Evolutionary conservation across 768 basidiomycete genomes (phyloP), one percentile per base, ranked within the genome.

Genomic region (Auricularia sp.): DNA sequence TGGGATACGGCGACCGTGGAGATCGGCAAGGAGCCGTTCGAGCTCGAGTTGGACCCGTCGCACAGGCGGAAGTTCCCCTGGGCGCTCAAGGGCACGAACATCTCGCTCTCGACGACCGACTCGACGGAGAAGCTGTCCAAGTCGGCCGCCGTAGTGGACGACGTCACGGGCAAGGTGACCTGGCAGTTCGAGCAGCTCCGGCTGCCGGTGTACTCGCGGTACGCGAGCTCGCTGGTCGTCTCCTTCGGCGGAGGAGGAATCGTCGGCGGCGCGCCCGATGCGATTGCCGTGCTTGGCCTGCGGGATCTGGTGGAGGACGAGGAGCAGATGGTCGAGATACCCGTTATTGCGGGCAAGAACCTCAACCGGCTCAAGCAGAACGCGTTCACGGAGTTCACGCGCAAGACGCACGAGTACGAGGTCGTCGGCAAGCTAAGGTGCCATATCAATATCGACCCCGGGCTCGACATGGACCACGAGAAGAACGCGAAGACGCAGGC

Each of bases 1-100:
- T 88, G 86, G 84, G 86, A 89, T 62, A 81, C 86, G 8, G 86
- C 85, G 39, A 88, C 86, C 0, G 78, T 91, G 47, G 85, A 86
- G 67, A 66, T 80, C 58, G 68, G 67, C 2, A 63, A n/a, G 10
- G 16, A 36, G 61, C 29, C 64, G 67, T 51, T 59, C 24, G 34
- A 29, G 56, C 56, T 59, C 33, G 34, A 59, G 29, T 8, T 59
- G 29, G 14, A 29, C 24, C 11, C 56, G 2, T 13, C 21, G 16
- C 29, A 59, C 56, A 24, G 24, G 56, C 24, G 33, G 11, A 69
- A 70, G 62, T 66, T 74, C 18, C 47, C 47, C 18, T 51, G 47
- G 47, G 47, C 47, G 47, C 18, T 21, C 35, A 74, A 75, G 65
- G 77, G 76, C 67, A 75, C 80, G 47, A 73, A 75, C 13, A 75